A percentile compares a stretch with the other conserved stretches of the same genome.
These are phyloP conservation scores for Epichloe brachyelytri DNA, from an alignment of 2,329 filamentous ascomycete species.

Conservation along the genomic window DNA sequence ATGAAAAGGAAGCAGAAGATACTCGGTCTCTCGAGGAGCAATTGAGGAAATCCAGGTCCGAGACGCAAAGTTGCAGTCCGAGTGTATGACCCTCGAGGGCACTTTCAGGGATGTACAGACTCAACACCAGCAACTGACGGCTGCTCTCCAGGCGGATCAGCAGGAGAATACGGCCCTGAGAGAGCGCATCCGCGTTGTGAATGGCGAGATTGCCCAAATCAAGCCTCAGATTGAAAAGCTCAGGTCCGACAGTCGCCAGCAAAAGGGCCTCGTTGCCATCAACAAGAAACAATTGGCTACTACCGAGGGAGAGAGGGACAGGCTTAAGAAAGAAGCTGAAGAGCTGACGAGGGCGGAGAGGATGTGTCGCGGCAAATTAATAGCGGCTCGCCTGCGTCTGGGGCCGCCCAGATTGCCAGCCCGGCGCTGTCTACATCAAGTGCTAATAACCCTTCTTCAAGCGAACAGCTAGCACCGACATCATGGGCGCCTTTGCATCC, in stretches of 20 bases:
- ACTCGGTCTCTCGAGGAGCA: constrained; percentile 78
- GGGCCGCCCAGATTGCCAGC: constrained; percentile 46
- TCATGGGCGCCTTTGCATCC: constrained; percentile 40
- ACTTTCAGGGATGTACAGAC: constrained; percentile 67
- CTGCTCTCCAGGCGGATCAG: constrained; percentile 72
- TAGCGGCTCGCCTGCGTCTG: constrained; percentile 34
- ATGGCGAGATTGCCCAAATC: constrained; percentile 68
- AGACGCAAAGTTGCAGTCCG: constrained; percentile 71
- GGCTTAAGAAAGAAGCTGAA: constrained; percentile 67
- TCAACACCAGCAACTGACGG: constrained; percentile 65
- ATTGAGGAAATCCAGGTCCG: constrained; percentile 59
- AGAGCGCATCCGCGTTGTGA: constrained; percentile 74
- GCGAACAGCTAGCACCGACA: constrained; percentile 47
- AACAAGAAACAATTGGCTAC: constrained; percentile 96
- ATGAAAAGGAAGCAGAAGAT: constrained; percentile 85
- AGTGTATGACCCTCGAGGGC: constrained; percentile 72
- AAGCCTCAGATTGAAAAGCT: constrained; percentile 90
- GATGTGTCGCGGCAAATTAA: constrained; percentile 41
- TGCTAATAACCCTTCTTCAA: constrained; percentile 91
- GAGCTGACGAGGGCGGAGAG: constrained; percentile 50
- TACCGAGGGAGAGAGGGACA: constrained; percentile 78
- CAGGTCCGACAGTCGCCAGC: constrained; percentile 80
- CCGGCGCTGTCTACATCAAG: constrained; percentile 56
- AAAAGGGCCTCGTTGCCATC: constrained; percentile 92
- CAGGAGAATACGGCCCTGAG: constrained; percentile 78